phyloP scores from a whole-genome alignment of 108 stramenopile species.

The Cyclotella distinguenda region DNA sequence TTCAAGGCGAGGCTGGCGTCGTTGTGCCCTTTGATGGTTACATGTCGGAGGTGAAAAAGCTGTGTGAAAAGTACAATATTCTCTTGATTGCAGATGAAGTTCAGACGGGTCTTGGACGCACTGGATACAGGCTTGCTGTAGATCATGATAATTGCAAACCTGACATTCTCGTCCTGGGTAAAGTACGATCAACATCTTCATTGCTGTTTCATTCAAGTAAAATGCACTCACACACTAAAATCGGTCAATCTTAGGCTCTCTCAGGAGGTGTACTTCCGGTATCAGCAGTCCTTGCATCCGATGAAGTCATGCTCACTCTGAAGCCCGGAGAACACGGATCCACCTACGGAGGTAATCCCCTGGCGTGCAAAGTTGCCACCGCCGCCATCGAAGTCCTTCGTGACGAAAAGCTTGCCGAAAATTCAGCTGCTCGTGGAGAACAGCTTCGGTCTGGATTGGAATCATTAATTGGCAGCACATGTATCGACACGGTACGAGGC shows the following conservation, averaged over 20 bases:
- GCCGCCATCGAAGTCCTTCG: slow-evolving; percentile 93
- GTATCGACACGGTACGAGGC: slow-evolving; percentile 84
- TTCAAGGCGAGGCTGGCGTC: slow-evolving; percentile 99
- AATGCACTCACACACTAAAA: background rate
- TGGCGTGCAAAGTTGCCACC: slow-evolving; percentile 97
- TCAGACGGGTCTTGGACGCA: slow-evolving; percentile 97
- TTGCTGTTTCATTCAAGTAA: slow-evolving; percentile 6
- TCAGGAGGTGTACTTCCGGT: slow-evolving; percentile 97
- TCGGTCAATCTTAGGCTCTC: slow-evolving; percentile 60
- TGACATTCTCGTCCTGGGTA: slow-evolving; percentile 95
- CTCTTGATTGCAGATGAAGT: slow-evolving; percentile 99
- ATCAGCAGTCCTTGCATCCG: slow-evolving; percentile 91
- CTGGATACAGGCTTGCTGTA: slow-evolving; percentile 89
- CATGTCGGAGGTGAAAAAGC: slow-evolving; percentile 81
- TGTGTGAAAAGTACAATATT: slow-evolving; percentile 94
- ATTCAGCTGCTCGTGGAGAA: slow-evolving; percentile 84
- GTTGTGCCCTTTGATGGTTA: slow-evolving; percentile 97
- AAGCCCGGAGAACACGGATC: slow-evolving; percentile 99
- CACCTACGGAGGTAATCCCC: slow-evolving; percentile 98
- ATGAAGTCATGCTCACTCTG: slow-evolving; percentile 97
- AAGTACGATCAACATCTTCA: slow-evolving; percentile 41
- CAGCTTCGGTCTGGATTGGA: slow-evolving; percentile 82
- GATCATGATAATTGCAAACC: slow-evolving; percentile 93
- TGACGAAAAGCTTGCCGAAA: slow-evolving; percentile 93
- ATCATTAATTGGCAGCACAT: slow-evolving; percentile 57